Conservation (phyloP, 805 yeast genomes). For the Hanseniaspora mollemarum region DNA sequence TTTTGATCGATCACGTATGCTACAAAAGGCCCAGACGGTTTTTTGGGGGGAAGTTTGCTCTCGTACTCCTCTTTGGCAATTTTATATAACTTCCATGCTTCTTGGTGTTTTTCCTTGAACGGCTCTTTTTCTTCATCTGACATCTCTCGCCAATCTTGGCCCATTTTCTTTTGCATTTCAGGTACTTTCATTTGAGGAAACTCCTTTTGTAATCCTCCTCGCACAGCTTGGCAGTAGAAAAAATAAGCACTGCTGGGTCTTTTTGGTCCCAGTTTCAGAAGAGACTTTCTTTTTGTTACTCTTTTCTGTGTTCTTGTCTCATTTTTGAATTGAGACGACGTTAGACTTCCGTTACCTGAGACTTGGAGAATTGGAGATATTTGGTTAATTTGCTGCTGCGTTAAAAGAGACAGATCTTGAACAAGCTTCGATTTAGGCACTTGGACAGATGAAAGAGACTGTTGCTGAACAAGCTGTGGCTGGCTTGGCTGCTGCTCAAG, state of each 20-base stretch:
- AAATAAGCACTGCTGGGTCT: conserved; percentile 33
- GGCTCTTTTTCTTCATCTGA: conserved; percentile 65
- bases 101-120: conserved; percentile 46
- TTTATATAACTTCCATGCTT: conserved; percentile 30
- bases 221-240: conserved; percentile 29
- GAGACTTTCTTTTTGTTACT: conserved; percentile 29
- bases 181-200: conserved; percentile 31
- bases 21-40: conserved; percentile 32
- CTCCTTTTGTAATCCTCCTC: conserved; percentile 26
- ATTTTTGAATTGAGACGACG: conserved; percentile 23
- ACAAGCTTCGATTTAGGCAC: conserved; percentile 10
- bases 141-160: conserved; percentile 83
- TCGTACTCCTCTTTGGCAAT: conserved; percentile 30
- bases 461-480: conserved; percentile 10
- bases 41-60: conserved; percentile 31
- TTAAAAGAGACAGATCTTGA: conserved; percentile 4
- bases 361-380: conserved; percentile 6
- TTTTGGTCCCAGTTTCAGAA: conserved; percentile 31
- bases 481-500: conserved; percentile 6
- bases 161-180: conserved; percentile 51
- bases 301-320: conserved; percentile 30
- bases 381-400: conserved; percentile 6
- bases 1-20: conserved; percentile 30
- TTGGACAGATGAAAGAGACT: conserved; percentile 16
- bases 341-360: neutral